Base-by-base conservation (phyloP, 2,329 filamentous ascomycete species). In the Colletotrichum tofieldiae region DNA sequence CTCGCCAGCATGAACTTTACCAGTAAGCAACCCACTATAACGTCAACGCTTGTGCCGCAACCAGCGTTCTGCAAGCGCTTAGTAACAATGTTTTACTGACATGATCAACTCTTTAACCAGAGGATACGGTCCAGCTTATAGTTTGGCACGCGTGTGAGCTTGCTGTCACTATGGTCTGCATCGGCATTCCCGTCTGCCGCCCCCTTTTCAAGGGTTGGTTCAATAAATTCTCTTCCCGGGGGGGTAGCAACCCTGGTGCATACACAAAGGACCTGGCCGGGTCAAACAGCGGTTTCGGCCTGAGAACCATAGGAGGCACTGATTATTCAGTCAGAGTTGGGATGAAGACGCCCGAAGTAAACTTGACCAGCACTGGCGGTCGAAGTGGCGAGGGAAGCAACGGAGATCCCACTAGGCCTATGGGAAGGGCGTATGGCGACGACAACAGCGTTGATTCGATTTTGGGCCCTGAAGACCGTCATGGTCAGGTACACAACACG, bases 121-220 rank as follows among this genome's bases (percentile, higher is more conserved):
- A 79, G 65, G 81, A 81, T 37, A 81, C 80, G 8, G 81, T 82
- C 2, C 76, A 76, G 0, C 76, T 82, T 20, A 81, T 82, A 5
- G 76, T 80, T 9, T 85, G 83, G 83, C 79, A 80, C 0, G 81
- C 80, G 0, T 81, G 82, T 35, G 83, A 85, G 56, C 78, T 82
- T 11, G 76, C 81, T 3, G 80, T 82, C 2, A 81, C 81, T 11
- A 80, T 85, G 77, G 76, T 84, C 23, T 84, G 82, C 75, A 80
- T 83, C 29, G 81, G 80, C 6, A 82, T 85, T 4, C 82, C 83
- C 0, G 80, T 83, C 5, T 79, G 83, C 9, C 78, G 82, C 0
- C 83, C 83, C 0, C 75, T 84, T 0, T 84, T 83, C 71, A 75
- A 67, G 56, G 51, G 54, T 20, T 73, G 71, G 71, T 26, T 73